Evolutionary conservation across 768 basidiomycete species (phyloP).

Genomic region (Boletus patriciae): DNA sequence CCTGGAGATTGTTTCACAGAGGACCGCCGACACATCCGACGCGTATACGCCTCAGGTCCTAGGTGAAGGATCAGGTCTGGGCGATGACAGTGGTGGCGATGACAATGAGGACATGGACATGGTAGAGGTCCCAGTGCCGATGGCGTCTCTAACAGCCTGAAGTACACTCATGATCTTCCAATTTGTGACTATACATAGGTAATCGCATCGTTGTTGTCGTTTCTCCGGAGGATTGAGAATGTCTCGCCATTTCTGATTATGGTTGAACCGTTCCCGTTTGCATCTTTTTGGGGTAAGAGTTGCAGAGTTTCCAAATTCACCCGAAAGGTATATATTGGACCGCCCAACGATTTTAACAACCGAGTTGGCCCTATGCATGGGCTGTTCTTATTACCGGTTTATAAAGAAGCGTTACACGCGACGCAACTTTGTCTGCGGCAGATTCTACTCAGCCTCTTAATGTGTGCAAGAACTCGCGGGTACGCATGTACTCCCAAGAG

Average conservation of each 20-base stretch:
- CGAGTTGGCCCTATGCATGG: neutral
- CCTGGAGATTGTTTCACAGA: slow-evolving; percentile 16
- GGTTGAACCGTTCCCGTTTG: neutral
- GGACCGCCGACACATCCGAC: neutral
- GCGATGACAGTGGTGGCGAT: slow-evolving; percentile 14
- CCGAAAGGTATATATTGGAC: neutral
- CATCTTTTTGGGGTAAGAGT: neutral
- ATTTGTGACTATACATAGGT: neutral
- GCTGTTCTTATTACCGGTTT: neutral
- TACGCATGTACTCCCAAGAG: neutral
- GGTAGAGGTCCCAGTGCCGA: slow-evolving; percentile 29
- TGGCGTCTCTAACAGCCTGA: slow-evolving; percentile 15
- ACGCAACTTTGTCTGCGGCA: neutral
- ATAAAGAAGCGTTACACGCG: neutral
- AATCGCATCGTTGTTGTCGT: neutral
- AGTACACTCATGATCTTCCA: neutral
- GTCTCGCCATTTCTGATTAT: neutral
- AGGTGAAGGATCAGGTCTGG: slow-evolving; percentile 8
- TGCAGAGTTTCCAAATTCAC: neutral
- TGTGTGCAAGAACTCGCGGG: neutral
- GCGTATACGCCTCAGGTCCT: neutral
- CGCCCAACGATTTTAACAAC: neutral
- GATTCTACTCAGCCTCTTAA: neutral
- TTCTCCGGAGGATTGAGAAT: neutral
- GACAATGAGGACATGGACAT: slow-evolving; percentile 32